Conservation (phyloP, 768 basidiomycete species). For the Pisolithus tinctorius region DNA sequence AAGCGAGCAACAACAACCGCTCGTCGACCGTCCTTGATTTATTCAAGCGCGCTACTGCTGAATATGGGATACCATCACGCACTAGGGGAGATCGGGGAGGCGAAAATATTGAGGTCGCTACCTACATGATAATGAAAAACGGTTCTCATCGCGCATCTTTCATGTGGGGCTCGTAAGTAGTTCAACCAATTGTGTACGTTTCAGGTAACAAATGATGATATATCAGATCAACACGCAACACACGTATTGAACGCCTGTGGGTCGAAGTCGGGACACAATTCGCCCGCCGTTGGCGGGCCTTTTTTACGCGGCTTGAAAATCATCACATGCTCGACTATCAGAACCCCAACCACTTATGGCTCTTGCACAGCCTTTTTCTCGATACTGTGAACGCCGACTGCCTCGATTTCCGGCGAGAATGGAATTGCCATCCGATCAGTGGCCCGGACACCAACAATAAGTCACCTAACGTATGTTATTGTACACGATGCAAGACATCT, state of each 20-base stretch:
- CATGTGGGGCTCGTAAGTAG: constrained; percentile 30
- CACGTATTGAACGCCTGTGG: constrained; percentile 23
- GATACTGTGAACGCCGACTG: constrained; percentile 1
- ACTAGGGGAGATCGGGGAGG: constrained; percentile 33
- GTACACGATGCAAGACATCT: not conserved
- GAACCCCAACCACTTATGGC: constrained; percentile 10
- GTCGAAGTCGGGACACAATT: constrained; percentile 23
- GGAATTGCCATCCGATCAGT: constrained; percentile 1
- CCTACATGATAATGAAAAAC: constrained; percentile 9
- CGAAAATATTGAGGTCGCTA: constrained; percentile 31
- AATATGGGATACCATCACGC: constrained; percentile 25
- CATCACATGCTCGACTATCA: constrained; percentile 15
- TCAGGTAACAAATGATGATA: not conserved
- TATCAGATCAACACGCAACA: constrained; percentile 18
- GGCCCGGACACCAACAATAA: constrained; percentile 5
- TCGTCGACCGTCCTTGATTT: too few species aligned
- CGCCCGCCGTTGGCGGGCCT: constrained; percentile 18
- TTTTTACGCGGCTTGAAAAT: constrained; percentile 19
- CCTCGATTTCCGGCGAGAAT: not conserved
- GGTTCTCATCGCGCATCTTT: constrained; percentile 25
- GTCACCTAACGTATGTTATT: constrained; percentile 3
- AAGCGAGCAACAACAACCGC: too few species aligned
- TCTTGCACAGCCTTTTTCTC: constrained; percentile 3
- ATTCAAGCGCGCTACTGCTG: constrained; percentile 3
- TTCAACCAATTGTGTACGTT: not conserved